Conservation (phyloP, 108 stramenopile genomes). For the Parietichytrium sp. region DNA sequence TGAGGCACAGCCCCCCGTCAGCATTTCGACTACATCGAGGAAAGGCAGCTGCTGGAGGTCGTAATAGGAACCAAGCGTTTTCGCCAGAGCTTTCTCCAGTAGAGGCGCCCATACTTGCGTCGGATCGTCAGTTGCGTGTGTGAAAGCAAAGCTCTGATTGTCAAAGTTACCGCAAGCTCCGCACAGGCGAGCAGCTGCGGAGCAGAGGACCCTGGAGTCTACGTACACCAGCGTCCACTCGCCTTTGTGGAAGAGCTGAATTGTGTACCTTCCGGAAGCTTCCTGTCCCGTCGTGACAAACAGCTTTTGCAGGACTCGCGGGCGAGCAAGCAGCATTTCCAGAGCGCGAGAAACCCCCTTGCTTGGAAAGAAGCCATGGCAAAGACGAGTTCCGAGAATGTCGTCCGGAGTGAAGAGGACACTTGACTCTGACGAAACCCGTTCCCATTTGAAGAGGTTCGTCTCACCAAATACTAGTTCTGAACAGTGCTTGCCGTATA, state of each 20-base stretch:
- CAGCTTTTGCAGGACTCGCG: background rate
- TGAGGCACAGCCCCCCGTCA: background rate
- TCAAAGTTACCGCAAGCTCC: background rate
- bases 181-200: background rate
- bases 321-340: background rate
- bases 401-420: conserved; percentile 21
- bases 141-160: background rate
- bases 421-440: background rate
- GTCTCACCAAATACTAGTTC: background rate
- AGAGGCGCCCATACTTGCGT: background rate
- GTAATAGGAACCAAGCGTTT: background rate
- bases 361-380: background rate
- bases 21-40: background rate
- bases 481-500: background rate
- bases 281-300: conserved; percentile 21
- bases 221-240: conserved; percentile 3
- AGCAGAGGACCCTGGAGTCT: background rate
- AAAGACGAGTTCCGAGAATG: background rate
- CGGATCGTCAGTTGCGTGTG: conserved; percentile 12
- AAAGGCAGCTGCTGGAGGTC: background rate
- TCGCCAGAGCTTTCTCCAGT: conserved; percentile 1
- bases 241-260: background rate
- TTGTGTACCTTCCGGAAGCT: background rate
- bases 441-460: background rate
- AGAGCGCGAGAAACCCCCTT: background rate